Evolutionary conservation across 495 filamentous ascomycete genomes (phyloP), one percentile per base, ranked within the genome.

Genomic region (Penicillium maclennaniae): DNA sequence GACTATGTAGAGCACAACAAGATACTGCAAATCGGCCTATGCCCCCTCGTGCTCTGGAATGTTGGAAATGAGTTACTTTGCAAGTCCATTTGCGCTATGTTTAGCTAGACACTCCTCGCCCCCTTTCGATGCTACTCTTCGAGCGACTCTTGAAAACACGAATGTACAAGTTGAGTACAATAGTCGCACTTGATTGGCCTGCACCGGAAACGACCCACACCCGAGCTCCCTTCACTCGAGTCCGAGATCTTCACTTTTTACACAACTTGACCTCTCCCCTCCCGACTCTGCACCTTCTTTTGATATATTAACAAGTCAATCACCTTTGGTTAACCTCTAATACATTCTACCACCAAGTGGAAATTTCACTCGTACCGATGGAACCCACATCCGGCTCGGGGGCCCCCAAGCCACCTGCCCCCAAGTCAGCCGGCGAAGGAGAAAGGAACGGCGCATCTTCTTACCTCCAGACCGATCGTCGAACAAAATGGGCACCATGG

Each of bases 401-500:
- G 21, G 34, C 51, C 26, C 28, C 39, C 19, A 55, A 36, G 40
- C 26, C 44, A 17, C 19, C 51, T 25, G 36, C 28, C 15, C 17
- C 41, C 16, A 26, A 21, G 26, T 36, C 27, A 17, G 49, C 25
- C 12, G 21, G 23, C 15, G 51, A 54, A 10, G 7, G 16, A 15
- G 50, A 53, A 21, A 56, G 41, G 42, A 57, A 61, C 21, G 56
- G 55, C 12, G 26, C 43, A 16, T 43, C 19, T 20, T 21, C 27
- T 12, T 12, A 51, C 58, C 4, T 48, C 51, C 39, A 38, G 25
- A 19, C 19, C 49, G 26, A 9, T 42, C 14, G 17, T 45, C 20
- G 53, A 56, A 34, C 57, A 53, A 21, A 61, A 63, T 53, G 55
- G 59, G 20, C 63, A 57, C 10, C 52, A 57, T 7, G 49, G 40